Conservation (phyloP, 768 basidiomycete genomes). For the Collybia sp. region DNA sequence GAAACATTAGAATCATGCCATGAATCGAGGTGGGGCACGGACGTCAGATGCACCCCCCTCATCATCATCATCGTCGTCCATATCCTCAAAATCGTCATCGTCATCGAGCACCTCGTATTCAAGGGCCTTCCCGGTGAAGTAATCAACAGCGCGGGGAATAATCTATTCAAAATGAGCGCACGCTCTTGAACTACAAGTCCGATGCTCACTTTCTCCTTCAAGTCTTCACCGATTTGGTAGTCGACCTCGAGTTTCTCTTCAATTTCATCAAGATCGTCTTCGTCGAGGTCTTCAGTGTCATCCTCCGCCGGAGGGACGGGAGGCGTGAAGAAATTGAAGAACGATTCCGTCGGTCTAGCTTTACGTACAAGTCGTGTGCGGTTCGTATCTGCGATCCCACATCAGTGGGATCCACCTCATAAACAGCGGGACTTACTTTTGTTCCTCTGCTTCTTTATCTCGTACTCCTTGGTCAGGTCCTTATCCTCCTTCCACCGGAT, state of each 20-base stretch:
- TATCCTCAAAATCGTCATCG: slow-evolving; percentile 55
- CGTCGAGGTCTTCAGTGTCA: slow-evolving; percentile 64
- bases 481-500: slow-evolving; percentile 99
- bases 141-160: slow-evolving; percentile 93
- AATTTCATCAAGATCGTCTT: slow-evolving; percentile 83
- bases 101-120: slow-evolving; percentile 65
- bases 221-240: slow-evolving; percentile 97
- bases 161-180: slow-evolving; percentile 41
- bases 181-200: slow-evolving; percentile 3
- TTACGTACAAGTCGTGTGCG: slow-evolving; percentile 82
- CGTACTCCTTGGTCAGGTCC: slow-evolving; percentile 94
- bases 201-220: slow-evolving; percentile 82
- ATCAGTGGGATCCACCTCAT: slow-evolving; percentile 2
- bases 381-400: slow-evolving; percentile 58
- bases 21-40: slow-evolving; percentile 8
- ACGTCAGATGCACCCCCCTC: slow-evolving; percentile 61
- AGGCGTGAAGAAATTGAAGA: slow-evolving; percentile 98
- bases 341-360: slow-evolving; percentile 86
- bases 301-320: slow-evolving; percentile 70
- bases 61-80: slow-evolving; percentile 55
- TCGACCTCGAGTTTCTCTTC: slow-evolving; percentile 94
- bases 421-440: slow-evolving; percentile 63
- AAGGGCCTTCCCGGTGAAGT: slow-evolving; percentile 95
- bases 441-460: slow-evolving; percentile 99
- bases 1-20: slow-evolving; percentile 6